phyloP scores from a whole-genome alignment of 169 alveolate species.

The Plasmodium cynomolgi region DNA sequence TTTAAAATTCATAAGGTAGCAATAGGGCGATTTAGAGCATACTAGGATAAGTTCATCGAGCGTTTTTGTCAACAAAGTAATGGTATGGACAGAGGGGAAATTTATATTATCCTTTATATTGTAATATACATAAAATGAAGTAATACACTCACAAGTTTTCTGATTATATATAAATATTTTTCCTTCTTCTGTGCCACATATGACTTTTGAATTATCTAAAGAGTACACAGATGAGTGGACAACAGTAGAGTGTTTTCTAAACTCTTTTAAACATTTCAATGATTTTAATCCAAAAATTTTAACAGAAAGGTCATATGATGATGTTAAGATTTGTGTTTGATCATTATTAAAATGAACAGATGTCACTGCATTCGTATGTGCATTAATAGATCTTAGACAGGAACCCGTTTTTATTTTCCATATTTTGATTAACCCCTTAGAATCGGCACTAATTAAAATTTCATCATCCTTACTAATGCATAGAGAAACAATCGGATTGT shows the following conservation, averaged over 20 bases:
- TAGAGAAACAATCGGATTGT: conserved; percentile 85
- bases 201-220: conserved; percentile 80
- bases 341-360: conserved; percentile 86
- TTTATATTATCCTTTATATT: conserved; percentile 57
- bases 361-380: conserved; percentile 80
- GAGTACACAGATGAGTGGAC: conserved; percentile 81
- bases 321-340: conserved; percentile 85
- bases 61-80: conserved; percentile 61
- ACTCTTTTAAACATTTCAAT: conserved; percentile 79
- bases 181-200: conserved; percentile 86
- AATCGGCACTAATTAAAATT: conserved; percentile 88
- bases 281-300: conserved; percentile 85
- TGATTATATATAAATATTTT: conserved; percentile 83
- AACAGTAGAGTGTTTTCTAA: conserved; percentile 81
- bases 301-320: conserved; percentile 87
- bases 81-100: conserved; percentile 26
- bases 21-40: conserved; percentile 81
- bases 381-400: conserved; percentile 83
- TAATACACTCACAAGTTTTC: conserved; percentile 79
- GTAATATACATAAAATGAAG: conserved; percentile 80
- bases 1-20: conserved; percentile 79
- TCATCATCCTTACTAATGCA: conserved; percentile 90
- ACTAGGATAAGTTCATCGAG: conserved; percentile 80
- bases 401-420: conserved; percentile 57
- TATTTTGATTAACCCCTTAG: conserved; percentile 84